A percentile compares a stretch with the other conserved stretches of the same genome.
phyloP scores from a whole-genome alignment of 1,284 basidiomycete species.

The Cryptococcus sp. region DNA sequence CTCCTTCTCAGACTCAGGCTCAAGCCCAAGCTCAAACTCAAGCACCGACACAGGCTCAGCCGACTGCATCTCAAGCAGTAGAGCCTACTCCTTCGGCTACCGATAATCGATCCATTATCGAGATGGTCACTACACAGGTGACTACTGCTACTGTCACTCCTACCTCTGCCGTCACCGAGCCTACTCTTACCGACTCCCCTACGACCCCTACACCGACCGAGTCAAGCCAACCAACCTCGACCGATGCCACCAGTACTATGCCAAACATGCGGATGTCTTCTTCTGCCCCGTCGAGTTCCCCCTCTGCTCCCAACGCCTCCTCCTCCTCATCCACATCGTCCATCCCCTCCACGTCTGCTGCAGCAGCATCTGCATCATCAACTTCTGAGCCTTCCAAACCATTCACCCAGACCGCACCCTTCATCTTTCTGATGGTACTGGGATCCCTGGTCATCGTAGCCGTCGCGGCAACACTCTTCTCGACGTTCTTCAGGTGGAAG shows the following conservation, averaged over 20 bases:
- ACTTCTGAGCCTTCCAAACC: slow-evolving; percentile 4
- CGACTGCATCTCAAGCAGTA: not conserved
- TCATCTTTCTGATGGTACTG: slow-evolving; percentile 28
- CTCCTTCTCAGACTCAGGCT: not conserved
- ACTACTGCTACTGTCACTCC: slow-evolving; percentile 1
- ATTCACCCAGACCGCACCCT: not conserved
- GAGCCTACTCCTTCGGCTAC: slow-evolving; percentile 4
- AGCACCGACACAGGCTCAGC: not conserved
- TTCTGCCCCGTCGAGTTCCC: not conserved
- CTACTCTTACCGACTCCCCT: not conserved
- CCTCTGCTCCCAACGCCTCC: not conserved
- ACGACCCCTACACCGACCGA: not conserved
- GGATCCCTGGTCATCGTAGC: slow-evolving; percentile 18
- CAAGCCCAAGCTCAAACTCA: not conserved
- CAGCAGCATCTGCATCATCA: not conserved
- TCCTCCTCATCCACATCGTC: not conserved
- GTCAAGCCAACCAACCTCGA: not conserved
- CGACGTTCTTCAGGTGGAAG: slow-evolving; percentile 14
- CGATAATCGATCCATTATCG: not conserved
- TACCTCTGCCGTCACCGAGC: not conserved
- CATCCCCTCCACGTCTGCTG: not conserved
- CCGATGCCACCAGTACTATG: not conserved
- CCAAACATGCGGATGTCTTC: too few relatives aligned
- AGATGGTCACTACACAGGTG: not conserved
- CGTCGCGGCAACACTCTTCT: slow-evolving; percentile 17